Base-by-base conservation (phyloP, 768 basidiomycete genomes). In the Tylopilus rubrobrunneus region DNA sequence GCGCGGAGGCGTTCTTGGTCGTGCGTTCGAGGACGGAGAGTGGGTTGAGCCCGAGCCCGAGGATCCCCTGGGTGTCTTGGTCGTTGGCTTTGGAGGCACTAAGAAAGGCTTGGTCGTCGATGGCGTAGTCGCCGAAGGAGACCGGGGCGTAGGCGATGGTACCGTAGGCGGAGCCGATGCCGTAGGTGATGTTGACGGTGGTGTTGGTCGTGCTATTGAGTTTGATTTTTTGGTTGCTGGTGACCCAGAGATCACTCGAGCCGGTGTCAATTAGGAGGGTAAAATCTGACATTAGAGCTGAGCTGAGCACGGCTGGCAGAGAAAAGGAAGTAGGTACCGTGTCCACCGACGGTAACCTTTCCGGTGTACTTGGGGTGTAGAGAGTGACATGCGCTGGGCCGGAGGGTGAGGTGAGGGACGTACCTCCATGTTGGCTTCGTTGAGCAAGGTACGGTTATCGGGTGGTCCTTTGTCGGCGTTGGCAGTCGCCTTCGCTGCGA, bases 151-250 rank as follows among this genome's bases (percentile, higher is more conserved):
- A 75, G 1, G 58, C 66, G 46, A 78, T 67, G 33, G 58, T 62
- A 7, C 77, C 77, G 4, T 52, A 57, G 0, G 73, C 74, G 15
- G 63, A 63, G 15, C 76, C 77, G n/a, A 69, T 60, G 19, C 74
- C 76, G 55, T 74, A 78, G 19, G 68, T 67, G 34, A 70, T 59
- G 44, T 65, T 65, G 1, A 68, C 58, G 28, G 61, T 56, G 11
- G 70, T 61, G 43, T 67, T 62, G 12, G 75, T 72, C 29, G 57
- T 49, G n/a, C 64, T 65, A 31, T 64, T 62, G 10, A 72, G 46
- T 7, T 67, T 52, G 11, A 74, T 52, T 6, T 59, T 68, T 50
- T 59, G 49, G 45, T 34, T 29, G 25, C 37, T 23, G 21, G 45
- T 17, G 23, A 68, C 57, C 67, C 67, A 70, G 43, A 68, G 59